phyloP scores from a whole-genome alignment of 2,329 filamentous ascomycete species.

The Penicillium sp. region DNA sequence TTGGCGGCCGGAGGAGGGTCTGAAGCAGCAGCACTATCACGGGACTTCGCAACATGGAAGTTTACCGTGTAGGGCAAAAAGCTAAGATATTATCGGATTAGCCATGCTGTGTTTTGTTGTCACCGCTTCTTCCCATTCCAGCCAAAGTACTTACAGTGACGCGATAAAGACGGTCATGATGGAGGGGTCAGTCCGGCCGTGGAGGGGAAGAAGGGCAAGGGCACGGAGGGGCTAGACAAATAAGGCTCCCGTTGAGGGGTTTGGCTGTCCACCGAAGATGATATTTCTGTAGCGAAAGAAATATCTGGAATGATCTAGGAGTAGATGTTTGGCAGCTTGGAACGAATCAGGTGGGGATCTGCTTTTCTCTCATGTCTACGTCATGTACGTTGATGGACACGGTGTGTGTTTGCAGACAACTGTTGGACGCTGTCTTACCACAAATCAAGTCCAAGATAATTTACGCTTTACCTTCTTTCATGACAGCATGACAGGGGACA shows the following conservation, averaged over 20 bases:
- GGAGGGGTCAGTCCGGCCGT: not conserved
- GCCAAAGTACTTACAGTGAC: conserved; percentile 52
- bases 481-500: not conserved
- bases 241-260: not conserved
- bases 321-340: not conserved
- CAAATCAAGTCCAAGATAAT: not conserved
- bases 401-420: not conserved
- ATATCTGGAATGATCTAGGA: not conserved
- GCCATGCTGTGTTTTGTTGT: not conserved
- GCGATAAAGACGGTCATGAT: conserved; percentile 62
- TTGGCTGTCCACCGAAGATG: not conserved
- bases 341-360: conserved; percentile 16
- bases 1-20: conserved; percentile 28
- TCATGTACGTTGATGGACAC: conserved; percentile 27
- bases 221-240: not conserved
- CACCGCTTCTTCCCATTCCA: not conserved
- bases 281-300: not conserved
- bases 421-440: not conserved
- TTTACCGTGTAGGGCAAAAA: conserved; percentile 92
- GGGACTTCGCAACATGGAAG: conserved; percentile 63
- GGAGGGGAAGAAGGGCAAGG: not conserved
- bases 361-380: conserved; percentile 33
- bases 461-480: not conserved
- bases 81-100: conserved; percentile 47
- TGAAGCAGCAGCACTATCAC: conserved; percentile 47